Base-by-base conservation (phyloP, 2,329 filamentous ascomycete species). In the Fusarium zealandicum region DNA sequence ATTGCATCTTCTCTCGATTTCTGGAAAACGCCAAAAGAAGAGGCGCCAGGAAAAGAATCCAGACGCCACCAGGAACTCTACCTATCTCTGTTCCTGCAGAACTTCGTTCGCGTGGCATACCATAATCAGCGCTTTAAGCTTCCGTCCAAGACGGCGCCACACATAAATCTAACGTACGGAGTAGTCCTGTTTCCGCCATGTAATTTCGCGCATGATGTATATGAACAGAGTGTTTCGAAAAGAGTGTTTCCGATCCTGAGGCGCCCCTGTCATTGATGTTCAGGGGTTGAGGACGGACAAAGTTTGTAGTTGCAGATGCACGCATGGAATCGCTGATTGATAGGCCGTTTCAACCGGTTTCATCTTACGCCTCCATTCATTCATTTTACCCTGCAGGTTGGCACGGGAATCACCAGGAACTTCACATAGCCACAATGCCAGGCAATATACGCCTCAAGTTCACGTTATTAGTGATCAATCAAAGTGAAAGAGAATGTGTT, bases 281-380 rank as follows among this genome's bases (percentile, higher is more conserved):
- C 30, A 36, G 44, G 42, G 42, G 36, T 28, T n/a, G 31, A 50
- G 43, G 43, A 35, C 16, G 37, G 37, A 30, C 33, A 27, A 25
- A 43, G 36, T 7, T 33, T 39, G 46, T 48, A 33, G 28, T 31
- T 44, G 51, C 51, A 63, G 49, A 54, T 45, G 47, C 31, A 48
- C 18, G 49, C 59, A 62, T 62, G 39, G 46, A 32, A 17, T 31
- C 36, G 16, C 36, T 42, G 33, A 55, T 42, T 55, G 49, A 59
- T 53, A 41, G 33, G 28, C 30, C 32, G 64, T 66, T 66, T 66
- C 63, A 65, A 42, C 17, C 17, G 20, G 59, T 62, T 55, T 60
- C 55, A 60, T 47, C 44, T 11, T 42, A 46, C 36, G 13, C n/a
- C n/a, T n/a, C n/a, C 31, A 39, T 39, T 18, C 37, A 46, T 31